Percentiles rank a stretch among this genome's conserved stretches.
Evolutionary conservation across 805 yeast genomes (phyloP).

Genomic region (Phaffomyces antillensis): DNA sequence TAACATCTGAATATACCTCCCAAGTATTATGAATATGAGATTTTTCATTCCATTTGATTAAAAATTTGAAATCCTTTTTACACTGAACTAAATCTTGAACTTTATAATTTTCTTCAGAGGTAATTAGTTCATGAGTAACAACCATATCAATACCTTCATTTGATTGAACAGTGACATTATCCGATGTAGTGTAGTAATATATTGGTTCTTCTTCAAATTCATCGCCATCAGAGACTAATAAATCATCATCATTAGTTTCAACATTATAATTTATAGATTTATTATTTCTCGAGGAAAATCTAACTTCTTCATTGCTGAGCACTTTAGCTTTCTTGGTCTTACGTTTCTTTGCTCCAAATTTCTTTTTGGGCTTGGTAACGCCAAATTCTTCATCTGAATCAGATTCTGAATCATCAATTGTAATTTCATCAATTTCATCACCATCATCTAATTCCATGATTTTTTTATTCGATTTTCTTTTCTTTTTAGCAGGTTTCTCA

Average conservation of each 20-base stretch:
- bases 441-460: slow-evolving; percentile 1
- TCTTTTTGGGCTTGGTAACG: slow-evolving; percentile 22
- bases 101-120: slow-evolving; percentile 22
- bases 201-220: slow-evolving; percentile 24
- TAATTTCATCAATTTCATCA: slow-evolving; percentile 23
- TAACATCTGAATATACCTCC: slow-evolving; percentile 57
- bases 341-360: slow-evolving; percentile 17
- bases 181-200: slow-evolving; percentile 18
- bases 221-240: slow-evolving; percentile 28
- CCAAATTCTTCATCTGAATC: slow-evolving; percentile 30
- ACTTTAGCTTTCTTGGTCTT: slow-evolving; percentile 12
- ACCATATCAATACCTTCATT: slow-evolving; percentile 39
- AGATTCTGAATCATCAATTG: slow-evolving; percentile 5
- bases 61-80: slow-evolving; percentile 50
- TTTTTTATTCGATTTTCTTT: slow-evolving; percentile 17
- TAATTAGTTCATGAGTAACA: slow-evolving; percentile 45
- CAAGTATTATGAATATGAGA: slow-evolving; percentile 95
- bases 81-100: slow-evolving; percentile 40
- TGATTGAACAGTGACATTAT: slow-evolving; percentile 21
- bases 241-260: slow-evolving; percentile 45
- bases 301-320: slow-evolving; percentile 40
- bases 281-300: slow-evolving; percentile 68
- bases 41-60: slow-evolving; percentile 79
- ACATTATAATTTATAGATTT: slow-evolving; percentile 69
- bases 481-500: slow-evolving; percentile 11